Evolutionary conservation across 495 filamentous ascomycete genomes (phyloP).

Genomic region (Penicillium lagena): DNA sequence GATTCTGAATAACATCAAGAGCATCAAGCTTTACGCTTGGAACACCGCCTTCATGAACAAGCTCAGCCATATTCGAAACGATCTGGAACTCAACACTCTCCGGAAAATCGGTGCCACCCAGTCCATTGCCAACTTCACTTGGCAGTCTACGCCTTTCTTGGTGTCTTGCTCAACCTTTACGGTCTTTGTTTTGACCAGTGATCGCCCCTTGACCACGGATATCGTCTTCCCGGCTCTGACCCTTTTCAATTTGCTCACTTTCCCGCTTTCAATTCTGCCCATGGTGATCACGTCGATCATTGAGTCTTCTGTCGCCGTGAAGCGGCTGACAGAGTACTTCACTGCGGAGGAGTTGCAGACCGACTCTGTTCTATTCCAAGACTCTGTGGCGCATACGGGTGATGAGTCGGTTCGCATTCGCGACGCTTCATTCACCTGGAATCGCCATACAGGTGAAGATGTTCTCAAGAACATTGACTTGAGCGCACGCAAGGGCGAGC

Average conservation of each 20-base stretch:
- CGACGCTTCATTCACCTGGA: constrained; percentile 92
- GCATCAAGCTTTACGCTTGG: constrained; percentile 99
- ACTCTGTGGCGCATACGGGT: constrained; percentile 61
- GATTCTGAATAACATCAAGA: constrained; percentile 99
- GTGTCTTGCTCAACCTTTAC: constrained; percentile 97
- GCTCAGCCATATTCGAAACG: constrained; percentile 89
- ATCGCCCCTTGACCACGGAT: constrained; percentile 79
- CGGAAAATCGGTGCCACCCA: constrained; percentile 93
- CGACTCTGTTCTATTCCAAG: constrained; percentile 68
- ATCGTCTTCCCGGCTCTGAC: constrained; percentile 95
- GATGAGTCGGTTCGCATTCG: constrained; percentile 80
- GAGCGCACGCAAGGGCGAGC: constrained; percentile 80
- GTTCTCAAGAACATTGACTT: constrained; percentile 76
- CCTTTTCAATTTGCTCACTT: constrained; percentile 88
- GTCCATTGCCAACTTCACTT: constrained; percentile 93
- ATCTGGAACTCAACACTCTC: constrained; percentile 89
- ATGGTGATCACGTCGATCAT: constrained; percentile 98
- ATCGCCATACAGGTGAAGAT: constrained; percentile 59
- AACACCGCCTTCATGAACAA: constrained; percentile 95
- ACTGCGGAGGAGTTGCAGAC: constrained; percentile 83
- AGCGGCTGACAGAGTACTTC: constrained; percentile 79
- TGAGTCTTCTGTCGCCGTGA: constrained; percentile 89
- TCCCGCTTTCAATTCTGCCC: constrained; percentile 88
- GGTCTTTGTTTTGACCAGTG: constrained; percentile 80
- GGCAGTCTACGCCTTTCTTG: constrained; percentile 98